Conservation (phyloP, 331 rosid species). For the Saraca asoca region DNA sequence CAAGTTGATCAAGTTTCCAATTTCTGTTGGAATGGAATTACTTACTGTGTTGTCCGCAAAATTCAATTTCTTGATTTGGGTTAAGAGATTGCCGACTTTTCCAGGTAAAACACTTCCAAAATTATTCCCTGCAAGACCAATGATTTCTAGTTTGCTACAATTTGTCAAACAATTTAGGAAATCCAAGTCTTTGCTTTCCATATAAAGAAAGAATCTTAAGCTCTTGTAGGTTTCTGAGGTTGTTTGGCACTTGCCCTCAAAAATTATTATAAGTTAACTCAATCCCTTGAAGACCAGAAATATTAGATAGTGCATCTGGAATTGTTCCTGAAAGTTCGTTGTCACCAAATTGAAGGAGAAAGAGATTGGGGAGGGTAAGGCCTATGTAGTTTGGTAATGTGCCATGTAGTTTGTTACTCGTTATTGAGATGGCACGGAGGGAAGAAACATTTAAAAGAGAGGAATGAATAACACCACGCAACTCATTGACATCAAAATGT, state of each 20-base stretch:
- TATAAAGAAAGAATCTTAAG: fast-evolving
- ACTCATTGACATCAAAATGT: not conserved
- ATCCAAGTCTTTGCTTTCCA: not conserved
- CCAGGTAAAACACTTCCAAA: not conserved
- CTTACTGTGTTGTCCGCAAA: too few species aligned
- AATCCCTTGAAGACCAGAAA: constrained; percentile 16
- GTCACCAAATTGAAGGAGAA: fast-evolving
- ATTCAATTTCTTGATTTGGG: not conserved
- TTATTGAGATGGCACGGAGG: not conserved
- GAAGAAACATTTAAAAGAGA: not conserved
- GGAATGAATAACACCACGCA: not conserved
- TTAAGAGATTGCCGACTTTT: too few species aligned
- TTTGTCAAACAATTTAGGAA: fast-evolving
- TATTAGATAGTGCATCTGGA: constrained; percentile 3
- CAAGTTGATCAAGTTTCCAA: not conserved
- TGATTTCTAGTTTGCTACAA: not conserved
- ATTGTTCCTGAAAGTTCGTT: not conserved
- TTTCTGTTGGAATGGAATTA: not conserved
- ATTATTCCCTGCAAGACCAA: not conserved
- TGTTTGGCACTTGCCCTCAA: not conserved
- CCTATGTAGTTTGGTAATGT: too few species aligned
- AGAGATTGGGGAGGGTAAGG: constrained; percentile 18
- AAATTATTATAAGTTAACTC: not conserved
- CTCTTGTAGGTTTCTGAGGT: not conserved
- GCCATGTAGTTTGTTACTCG: not conserved